Conservation (phyloP, 2,329 filamentous ascomycete genomes). For the Neoascochyta sp. region DNA sequence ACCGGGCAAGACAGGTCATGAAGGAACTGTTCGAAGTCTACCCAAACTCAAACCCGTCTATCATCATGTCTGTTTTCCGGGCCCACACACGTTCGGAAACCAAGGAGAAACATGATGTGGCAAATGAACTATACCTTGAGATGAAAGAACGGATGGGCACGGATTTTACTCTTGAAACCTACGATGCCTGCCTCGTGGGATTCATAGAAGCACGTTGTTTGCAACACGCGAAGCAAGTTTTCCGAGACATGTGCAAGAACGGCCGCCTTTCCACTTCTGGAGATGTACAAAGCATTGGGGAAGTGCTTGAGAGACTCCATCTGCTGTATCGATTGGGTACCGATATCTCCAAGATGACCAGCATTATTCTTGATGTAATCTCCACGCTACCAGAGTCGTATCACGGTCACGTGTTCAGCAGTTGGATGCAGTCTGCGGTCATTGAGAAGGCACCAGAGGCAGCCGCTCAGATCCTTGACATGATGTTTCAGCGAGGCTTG, state of each 20-base stretch:
- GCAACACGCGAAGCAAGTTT: conserved; percentile 68
- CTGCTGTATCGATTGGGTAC: conserved; percentile 28
- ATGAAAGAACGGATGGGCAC: conserved; percentile 59
- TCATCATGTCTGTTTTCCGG: conserved; percentile 66
- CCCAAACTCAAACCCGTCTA: conserved; percentile 50
- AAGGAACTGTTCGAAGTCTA: conserved; percentile 50
- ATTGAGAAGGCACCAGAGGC: conserved; percentile 59
- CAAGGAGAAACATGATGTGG: conserved; percentile 47
- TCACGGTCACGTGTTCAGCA: conserved; percentile 81
- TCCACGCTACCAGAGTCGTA: conserved; percentile 50
- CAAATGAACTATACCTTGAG: conserved; percentile 46
- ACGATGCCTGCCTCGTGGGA: conserved; percentile 67
- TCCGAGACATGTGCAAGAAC: conserved; percentile 81
- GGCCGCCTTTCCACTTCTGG: conserved; percentile 43
- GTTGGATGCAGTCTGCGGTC: conserved; percentile 83
- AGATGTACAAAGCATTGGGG: conserved; percentile 18
- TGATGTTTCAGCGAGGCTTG: conserved; percentile 69
- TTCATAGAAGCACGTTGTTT: conserved; percentile 65
- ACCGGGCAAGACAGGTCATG: conserved; percentile 56
- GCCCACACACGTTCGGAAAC: conserved; percentile 56
- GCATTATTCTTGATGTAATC: conserved; percentile 41
- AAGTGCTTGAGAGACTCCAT: conserved; percentile 25
- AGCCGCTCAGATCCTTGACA: conserved; percentile 66
- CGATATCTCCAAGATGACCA: conserved; percentile 27
- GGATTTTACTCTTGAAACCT: conserved; percentile 67